Evolutionary conservation across 2,329 filamentous ascomycete species (phyloP).

Genomic region (Acephala macrosclerotiorum): DNA sequence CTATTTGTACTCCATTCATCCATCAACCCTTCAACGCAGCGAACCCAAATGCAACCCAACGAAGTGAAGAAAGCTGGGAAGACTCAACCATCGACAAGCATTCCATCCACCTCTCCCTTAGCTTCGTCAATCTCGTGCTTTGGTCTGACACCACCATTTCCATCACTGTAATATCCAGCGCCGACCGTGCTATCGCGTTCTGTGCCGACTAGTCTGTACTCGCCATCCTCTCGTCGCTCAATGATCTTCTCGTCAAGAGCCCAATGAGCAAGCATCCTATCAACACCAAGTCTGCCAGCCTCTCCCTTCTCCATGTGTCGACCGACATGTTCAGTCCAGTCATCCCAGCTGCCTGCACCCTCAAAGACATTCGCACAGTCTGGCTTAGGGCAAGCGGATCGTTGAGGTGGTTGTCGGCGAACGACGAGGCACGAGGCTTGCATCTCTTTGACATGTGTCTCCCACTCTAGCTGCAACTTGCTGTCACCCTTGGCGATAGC

Average conservation of each 20-base stretch:
- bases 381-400: slow-evolving; percentile 72
- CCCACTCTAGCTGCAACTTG: slow-evolving; percentile 68
- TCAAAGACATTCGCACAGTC: slow-evolving; percentile 78
- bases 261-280: slow-evolving; percentile 65
- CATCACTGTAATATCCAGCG: slow-evolving; percentile 44
- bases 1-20: slow-evolving; percentile 7
- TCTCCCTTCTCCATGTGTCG: slow-evolving; percentile 84
- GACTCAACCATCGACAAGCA: slow-evolving; percentile 38
- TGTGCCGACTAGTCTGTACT: slow-evolving; percentile 61
- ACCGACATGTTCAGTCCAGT: slow-evolving; percentile 91
- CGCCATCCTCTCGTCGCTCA: slow-evolving; percentile 61
- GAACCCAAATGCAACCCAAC: slow-evolving; percentile 11
- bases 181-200: slow-evolving; percentile 44
- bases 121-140: slow-evolving; percentile 37
- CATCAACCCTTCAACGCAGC: slow-evolving; percentile 3
- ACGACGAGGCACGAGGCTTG: slow-evolving; percentile 76
- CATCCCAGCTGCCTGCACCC: slow-evolving; percentile 81
- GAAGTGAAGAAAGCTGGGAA: background rate
- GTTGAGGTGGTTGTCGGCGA: slow-evolving; percentile 72
- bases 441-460: slow-evolving; percentile 71
- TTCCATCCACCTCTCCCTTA: slow-evolving; percentile 37
- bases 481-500: slow-evolving; percentile 63
- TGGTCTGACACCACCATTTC: slow-evolving; percentile 35
- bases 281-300: slow-evolving; percentile 62
- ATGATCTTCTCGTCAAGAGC: slow-evolving; percentile 70